Conservation (phyloP, 2,329 filamentous ascomycete genomes). For the Hypomyces rosellus region DNA sequence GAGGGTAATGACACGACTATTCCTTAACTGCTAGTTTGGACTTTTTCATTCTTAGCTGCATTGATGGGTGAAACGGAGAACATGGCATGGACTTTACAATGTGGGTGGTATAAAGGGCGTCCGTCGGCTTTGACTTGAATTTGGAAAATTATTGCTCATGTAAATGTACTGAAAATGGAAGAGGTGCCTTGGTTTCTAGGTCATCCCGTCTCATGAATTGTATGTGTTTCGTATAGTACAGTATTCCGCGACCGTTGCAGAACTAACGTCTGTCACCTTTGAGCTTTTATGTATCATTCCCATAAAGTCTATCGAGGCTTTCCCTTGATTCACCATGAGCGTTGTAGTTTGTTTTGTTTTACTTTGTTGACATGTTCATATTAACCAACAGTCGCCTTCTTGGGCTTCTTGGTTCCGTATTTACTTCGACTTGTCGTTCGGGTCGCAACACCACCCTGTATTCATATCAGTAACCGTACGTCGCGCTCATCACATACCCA, state of each 20-base stretch:
- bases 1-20: neutral
- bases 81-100: conserved; percentile 1
- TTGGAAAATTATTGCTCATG: conserved; percentile 13
- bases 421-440: conserved; percentile 83
- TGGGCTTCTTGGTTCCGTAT: conserved; percentile 98
- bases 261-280: neutral
- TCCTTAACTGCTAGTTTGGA: neutral
- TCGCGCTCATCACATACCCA: neutral
- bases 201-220: neutral
- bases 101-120: conserved; percentile 11
- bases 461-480: conserved; percentile 12
- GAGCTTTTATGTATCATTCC: conserved; percentile 6
- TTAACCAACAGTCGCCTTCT: conserved; percentile 60
- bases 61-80: neutral
- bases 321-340: too few relatives aligned
- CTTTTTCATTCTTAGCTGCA: neutral
- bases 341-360: neutral
- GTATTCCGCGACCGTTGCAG: neutral
- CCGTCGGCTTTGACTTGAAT: conserved; percentile 9
- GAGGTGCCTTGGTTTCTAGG: neutral
- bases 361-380: neutral
- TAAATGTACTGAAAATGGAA: conserved; percentile 9
- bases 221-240: conserved; percentile 3
- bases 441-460: conserved; percentile 81
- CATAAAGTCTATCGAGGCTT: too few relatives aligned